Evolutionary conservation across 2,329 filamentous ascomycete genomes (phyloP), one percentile per base, ranked within the genome.

Genomic region (Stemphylium lycopersici): DNA sequence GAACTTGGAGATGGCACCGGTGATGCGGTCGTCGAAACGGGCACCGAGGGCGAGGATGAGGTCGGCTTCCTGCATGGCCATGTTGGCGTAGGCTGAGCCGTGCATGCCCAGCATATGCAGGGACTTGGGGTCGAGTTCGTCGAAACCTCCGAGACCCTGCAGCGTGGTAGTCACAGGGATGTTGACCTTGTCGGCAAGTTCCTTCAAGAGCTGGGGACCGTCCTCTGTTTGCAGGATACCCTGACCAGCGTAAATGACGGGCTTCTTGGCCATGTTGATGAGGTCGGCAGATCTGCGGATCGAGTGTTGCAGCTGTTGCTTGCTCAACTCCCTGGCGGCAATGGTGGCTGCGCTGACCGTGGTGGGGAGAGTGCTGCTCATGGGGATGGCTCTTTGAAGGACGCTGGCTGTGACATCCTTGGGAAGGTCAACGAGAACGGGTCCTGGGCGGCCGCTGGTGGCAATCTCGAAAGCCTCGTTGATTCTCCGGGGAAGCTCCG

Each of bases 31-130:
- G 72, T 99, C 95, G 72, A 99, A 98, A 53, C 93, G 90, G 43
- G 87, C 91, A 67, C 95, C 95, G 16, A 99, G 86, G 48, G 93
- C 93, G 69, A 99, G 91, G 76, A 99, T 95, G 59, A 99, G 82
- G 78, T 99, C 95, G 12, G 95, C 90, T 75, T 96, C 90, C 78
- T 99, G 93, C 81, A 99, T 97, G 13, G 95, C 87, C 89, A 97
- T 91, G 81, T 99, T 99, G 74, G 95, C 95, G 71, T 96, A 99
- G 6, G 92, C 93, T 7, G 93, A 90, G 56, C 95, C 95, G 81
- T 98, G 93, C 95, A 98, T 98, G 62, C 95, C 95, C 26, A 98
- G 87, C 95, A 99, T 99, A 80, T 98, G 93, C 46, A 98, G 84
- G 39, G 93, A 90, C 84, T 96, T 97, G 63, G 91, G 87, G 70